Evolutionary conservation across 2,329 filamentous ascomycete species (phyloP).

Genomic region (Pseudocercospora pini-densiflorae): DNA sequence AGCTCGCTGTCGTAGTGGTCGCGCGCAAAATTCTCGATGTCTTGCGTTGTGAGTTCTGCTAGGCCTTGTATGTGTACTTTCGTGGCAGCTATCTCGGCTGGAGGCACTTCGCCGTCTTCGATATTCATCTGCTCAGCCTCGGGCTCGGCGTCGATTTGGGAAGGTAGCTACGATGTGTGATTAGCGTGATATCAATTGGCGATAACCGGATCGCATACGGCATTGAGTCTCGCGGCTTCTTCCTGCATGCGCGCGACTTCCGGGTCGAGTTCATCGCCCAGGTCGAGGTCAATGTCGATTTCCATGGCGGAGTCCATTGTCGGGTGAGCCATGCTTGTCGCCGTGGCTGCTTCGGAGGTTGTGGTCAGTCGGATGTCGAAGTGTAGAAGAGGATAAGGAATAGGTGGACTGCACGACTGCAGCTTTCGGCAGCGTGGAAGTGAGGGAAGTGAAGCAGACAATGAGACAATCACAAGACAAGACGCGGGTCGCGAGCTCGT

Average conservation of each 20-base stretch:
- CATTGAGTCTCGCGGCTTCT: conserved; percentile 35
- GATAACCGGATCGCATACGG: conserved; percentile 28
- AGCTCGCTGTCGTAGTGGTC: conserved; percentile 66
- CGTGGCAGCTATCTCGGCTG: conserved; percentile 49
- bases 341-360: conserved; percentile 6
- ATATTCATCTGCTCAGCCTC: conserved; percentile 36
- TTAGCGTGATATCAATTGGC: conserved; percentile 17
- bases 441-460: not conserved
- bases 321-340: conserved; percentile 9
- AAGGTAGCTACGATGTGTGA: conserved; percentile 26
- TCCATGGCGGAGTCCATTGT: conserved; percentile 24
- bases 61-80: conserved; percentile 87
- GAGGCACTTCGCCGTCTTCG: conserved; percentile 39
- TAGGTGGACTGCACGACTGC: not conserved
- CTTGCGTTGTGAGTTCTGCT: conserved; percentile 76
- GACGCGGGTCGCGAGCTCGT: not conserved
- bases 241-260: conserved; percentile 40
- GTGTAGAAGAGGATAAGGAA: not conserved
- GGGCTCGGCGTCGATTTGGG: conserved; percentile 20
- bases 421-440: not conserved
- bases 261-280: conserved; percentile 39
- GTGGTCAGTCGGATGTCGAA: not conserved
- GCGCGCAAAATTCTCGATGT: conserved; percentile 71
- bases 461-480: not conserved
- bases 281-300: conserved; percentile 38